Base-by-base conservation (phyloP, 225 moss, liverwort and hornwort species). In the Sphagnum contortum region DNA sequence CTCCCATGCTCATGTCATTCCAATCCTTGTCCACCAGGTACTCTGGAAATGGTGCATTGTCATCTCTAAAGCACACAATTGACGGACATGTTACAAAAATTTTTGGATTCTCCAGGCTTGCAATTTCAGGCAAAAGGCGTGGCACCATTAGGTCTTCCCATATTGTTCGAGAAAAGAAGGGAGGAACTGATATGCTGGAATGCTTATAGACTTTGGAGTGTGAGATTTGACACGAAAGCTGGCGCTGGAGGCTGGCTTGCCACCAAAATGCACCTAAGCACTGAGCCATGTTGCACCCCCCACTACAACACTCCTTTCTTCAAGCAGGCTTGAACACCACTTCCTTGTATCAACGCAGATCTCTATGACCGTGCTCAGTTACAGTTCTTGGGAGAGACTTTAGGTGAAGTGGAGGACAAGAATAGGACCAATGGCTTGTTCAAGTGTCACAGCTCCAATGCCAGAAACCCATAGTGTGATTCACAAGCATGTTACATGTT, bases 11-110 rank as follows among this genome's bases (percentile, higher is more conserved):
- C 73, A 84, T 77, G 67, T 90, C 89, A 62, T 76, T 90, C 71
- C 70, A 79, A 61, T 81, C 80, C 69, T 81, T 87, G 69, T 86
- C 87, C 63, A 89, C 79, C 70, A 87, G 60, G 47, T 87, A 84
- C 64, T 90, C 89, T 9, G 89, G 89, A 57, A 87, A 84, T 4
- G 89, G 87, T 44, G 80, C 79, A 75, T 90, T 87, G 55, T 90
- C 89, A n/a, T 90, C 89, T 70, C 89, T 76, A 58, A 87, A 90
- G 76, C 87, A 90, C 9, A 84, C 71, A 61, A 87, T 76, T 66
- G 76, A 74, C 3, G 87, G 89, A 70, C 61, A 75, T 51, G 66
- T 66, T 44, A 70, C 57, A 57, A 54, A 55, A 54, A 75, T 66
- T 75, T 61, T 79, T 4, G 72, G 68, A 54, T 61, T 64, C 11